These are phyloP conservation scores for Sporopachydermia quercuum DNA, from an alignment of 805 yeast species.

Conservation along the genomic window DNA sequence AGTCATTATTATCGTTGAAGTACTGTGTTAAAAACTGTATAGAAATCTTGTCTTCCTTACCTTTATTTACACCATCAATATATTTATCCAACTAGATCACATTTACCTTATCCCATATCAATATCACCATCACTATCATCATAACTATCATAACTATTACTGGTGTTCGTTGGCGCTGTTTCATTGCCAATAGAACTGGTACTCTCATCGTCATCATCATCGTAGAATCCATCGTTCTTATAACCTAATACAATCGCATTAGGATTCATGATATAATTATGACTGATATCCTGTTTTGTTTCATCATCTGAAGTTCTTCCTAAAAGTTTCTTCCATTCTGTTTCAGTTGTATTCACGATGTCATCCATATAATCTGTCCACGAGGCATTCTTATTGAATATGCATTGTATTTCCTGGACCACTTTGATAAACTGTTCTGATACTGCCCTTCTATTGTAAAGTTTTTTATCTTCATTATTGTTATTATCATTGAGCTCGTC, in stretches of 20 bases:
- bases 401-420: not conserved
- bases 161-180: too few species aligned
- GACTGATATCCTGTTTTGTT: not conserved
- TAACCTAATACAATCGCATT: not conserved
- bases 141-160: too few species aligned
- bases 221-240: conserved; percentile 1
- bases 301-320: not conserved
- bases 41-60: too few species aligned
- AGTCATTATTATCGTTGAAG: too few species aligned
- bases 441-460: too few species aligned
- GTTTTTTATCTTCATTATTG: too few species aligned
- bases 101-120: too few species aligned
- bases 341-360: not conserved
- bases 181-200: too few species aligned
- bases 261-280: not conserved
- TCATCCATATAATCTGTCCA: not conserved
- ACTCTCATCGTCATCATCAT: conserved; percentile 1
- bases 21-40: too few species aligned
- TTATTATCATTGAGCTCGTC: not conserved
- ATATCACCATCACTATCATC: too few species aligned
- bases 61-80: too few species aligned
- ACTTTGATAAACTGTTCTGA: not conserved
- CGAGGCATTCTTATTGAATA: not conserved
- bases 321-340: not conserved
- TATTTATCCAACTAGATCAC: too few species aligned